Conservation (phyloP, 2,329 filamentous ascomycete genomes). For the Clarireedia monteithiana region DNA sequence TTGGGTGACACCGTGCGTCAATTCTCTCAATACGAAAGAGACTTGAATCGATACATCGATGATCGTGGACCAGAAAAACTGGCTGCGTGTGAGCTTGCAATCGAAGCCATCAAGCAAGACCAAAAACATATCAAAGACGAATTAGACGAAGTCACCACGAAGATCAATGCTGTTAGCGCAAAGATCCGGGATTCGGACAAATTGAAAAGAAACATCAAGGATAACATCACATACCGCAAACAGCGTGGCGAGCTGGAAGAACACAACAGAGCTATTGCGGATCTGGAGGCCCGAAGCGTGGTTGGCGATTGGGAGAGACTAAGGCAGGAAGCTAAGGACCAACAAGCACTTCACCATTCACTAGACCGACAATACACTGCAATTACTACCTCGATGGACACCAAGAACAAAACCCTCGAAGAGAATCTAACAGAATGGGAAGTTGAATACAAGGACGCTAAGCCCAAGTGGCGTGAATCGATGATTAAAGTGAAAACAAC, state of each 20-base stretch:
- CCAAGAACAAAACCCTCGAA: conserved; percentile 73
- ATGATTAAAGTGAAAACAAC: conserved; percentile 89
- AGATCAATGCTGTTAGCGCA: conserved; percentile 70
- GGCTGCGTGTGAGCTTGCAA: conserved; percentile 58
- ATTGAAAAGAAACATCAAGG: conserved; percentile 77
- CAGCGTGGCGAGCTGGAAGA: conserved; percentile 60
- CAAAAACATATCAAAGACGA: conserved; percentile 61
- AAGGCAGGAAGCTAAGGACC: conserved; percentile 56
- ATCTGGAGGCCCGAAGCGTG: conserved; percentile 72
- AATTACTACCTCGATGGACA: conserved; percentile 70
- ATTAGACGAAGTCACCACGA: conserved; percentile 55
- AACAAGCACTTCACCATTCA: conserved; percentile 60
- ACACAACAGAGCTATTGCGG: conserved; percentile 61
- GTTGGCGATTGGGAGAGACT: conserved; percentile 75
- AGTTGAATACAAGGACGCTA: conserved; percentile 78
- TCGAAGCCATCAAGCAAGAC: conserved; percentile 58
- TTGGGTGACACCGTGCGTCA: conserved; percentile 70
- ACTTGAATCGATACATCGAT: conserved; percentile 74
- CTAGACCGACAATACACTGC: conserved; percentile 66
- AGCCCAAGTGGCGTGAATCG: conserved; percentile 71
- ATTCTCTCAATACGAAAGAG: conserved; percentile 64
- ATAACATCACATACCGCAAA: conserved; percentile 82
- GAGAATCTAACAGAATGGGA: conserved; percentile 73
- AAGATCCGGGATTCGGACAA: conserved; percentile 72
- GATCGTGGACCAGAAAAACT: conserved; percentile 68